Percentiles rank a stretch among this genome's conserved stretches.
Evolutionary conservation across 2,329 filamentous ascomycete species (phyloP).

Genomic region (Ceratocystis lukuohia): DNA sequence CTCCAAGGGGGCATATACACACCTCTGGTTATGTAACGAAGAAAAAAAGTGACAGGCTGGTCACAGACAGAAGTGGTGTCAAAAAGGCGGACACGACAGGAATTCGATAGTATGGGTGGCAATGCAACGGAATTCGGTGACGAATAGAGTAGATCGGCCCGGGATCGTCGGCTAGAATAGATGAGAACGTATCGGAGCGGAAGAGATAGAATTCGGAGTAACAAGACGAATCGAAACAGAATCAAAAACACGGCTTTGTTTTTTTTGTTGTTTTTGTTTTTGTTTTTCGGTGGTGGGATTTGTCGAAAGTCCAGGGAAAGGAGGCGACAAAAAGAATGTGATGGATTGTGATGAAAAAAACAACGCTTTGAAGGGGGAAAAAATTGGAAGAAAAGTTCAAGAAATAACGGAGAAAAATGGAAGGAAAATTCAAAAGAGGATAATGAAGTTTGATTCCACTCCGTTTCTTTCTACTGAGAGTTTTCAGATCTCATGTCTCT

Average conservation of each 20-base stretch:
- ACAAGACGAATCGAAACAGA: neutral
- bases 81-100: constrained; percentile 9
- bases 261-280: neutral
- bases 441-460: constrained; percentile 16
- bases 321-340: neutral
- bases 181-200: neutral
- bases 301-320: neutral
- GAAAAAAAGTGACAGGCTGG: constrained; percentile 15
- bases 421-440: constrained; percentile 12
- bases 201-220: neutral
- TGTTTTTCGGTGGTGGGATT: neutral
- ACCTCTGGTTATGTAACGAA: constrained; percentile 12
- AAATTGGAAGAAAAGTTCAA: neutral
- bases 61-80: constrained; percentile 14
- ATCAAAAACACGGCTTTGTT: neutral
- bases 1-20: neutral
- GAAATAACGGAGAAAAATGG: constrained; percentile 4
- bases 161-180: neutral
- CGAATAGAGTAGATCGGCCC: neutral
- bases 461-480: constrained; percentile 17
- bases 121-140: neutral
- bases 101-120: neutral
- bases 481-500: constrained; percentile 18
- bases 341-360: neutral
- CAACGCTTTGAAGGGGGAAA: neutral